Evolutionary conservation across 179 eudicot species (phyloP), one percentile per base, ranked within the genome.

Genomic region (Amaranthus tricolor): DNA sequence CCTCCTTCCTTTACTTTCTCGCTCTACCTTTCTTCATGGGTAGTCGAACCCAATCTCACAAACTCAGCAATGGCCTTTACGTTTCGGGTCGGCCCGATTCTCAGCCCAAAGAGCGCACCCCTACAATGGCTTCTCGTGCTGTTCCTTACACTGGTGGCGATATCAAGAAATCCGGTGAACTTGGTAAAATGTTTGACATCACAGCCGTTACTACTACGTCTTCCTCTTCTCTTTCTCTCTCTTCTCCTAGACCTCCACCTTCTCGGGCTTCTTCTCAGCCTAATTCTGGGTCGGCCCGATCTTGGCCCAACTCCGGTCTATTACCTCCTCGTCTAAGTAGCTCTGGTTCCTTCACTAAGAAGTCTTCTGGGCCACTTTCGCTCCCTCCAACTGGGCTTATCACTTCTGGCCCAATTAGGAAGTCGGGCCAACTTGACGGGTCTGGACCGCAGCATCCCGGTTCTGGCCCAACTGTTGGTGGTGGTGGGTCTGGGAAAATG

Each of bases 101-200:
- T 20, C 89, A 58, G 60, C 79, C 67, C 71, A 84, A 83, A 24
- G 85, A 81, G 0, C 86, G 87, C 6, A 73, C 74, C 7, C 94
- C 91, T 2, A 79, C 89, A 57, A 79, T 83, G 76, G 79, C 82
- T 2, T 81, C 92, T 0, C 88, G 91, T 19, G 85, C 92, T 66
- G 85, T 87, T 3, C 91, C 91, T 1, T 90, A 90, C 89, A 90
- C 97, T 73, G 95, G 97, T 70, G 97, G 97, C 50, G 94, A 91
- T 78, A 75, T 91, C 69, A 90, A 90, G 77, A 91, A 82, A 50
- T 88, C 95, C 61, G 92, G 97, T 51, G 97, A 91, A 64, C 90
- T 91, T 20, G 97, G 94, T 0, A 91, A 85, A 71, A 91, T 91
- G 97, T 90, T 89, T 70, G 91, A 90, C 71, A 73, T 89, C 68